Percentiles rank a stretch among this genome's conserved stretches.
phyloP scores from a whole-genome alignment of 176 grass and related monocot species.

The Elymus sibiricus region DNA sequence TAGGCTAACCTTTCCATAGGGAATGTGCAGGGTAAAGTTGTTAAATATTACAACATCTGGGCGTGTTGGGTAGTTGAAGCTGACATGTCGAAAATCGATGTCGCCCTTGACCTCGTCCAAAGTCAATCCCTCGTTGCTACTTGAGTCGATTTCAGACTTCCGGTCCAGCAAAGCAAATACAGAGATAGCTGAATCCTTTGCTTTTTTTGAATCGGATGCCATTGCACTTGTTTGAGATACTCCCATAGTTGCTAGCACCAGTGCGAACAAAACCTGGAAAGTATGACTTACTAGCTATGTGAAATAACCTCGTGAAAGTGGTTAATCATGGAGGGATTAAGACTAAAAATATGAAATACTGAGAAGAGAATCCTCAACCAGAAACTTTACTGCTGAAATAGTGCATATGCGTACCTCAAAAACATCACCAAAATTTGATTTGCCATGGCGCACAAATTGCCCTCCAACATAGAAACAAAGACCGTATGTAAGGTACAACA shows the following conservation, averaged over 20 bases:
- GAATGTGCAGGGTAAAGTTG: conserved; percentile 47
- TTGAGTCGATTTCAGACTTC: conserved; percentile 60
- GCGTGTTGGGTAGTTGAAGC: conserved; percentile 64
- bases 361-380: neutral
- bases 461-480: conserved; percentile 72
- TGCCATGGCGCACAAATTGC: conserved; percentile 39
- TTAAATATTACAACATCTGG: conserved; percentile 55
- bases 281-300: neutral
- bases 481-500: conserved; percentile 51
- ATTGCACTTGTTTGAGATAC: conserved; percentile 67
- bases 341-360: neutral
- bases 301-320: neutral
- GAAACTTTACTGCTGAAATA: neutral
- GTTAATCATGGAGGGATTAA: neutral
- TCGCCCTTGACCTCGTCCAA: conserved; percentile 50
- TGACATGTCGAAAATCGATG: conserved; percentile 55
- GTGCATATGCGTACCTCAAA: conserved; percentile 45
- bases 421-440: conserved; percentile 44
- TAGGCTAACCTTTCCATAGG: conserved; percentile 52
- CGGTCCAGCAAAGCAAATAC: conserved; percentile 61
- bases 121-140: conserved; percentile 41
- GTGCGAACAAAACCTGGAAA: conserved; percentile 61
- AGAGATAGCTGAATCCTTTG: conserved; percentile 50
- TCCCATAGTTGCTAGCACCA: conserved; percentile 47
- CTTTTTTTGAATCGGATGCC: conserved; percentile 61